phyloP scores from a whole-genome alignment of 768 basidiomycete genomes.

The Thelephora ganbajun region DNA sequence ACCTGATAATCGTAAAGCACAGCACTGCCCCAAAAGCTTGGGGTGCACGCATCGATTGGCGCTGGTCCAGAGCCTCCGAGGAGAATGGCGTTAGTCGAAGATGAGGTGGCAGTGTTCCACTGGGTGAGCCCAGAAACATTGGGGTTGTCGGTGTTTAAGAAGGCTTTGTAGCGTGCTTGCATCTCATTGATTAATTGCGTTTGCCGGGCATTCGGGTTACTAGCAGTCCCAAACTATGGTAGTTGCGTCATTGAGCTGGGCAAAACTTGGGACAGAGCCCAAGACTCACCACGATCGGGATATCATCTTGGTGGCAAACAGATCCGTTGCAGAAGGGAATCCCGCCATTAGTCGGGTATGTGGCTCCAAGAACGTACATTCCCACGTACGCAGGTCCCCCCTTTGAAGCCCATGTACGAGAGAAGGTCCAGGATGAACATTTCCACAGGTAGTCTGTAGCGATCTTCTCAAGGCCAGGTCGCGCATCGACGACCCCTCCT shows the following conservation, averaged over 20 bases:
- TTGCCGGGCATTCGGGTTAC: constrained; percentile 41
- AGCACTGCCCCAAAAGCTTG: constrained; percentile 51
- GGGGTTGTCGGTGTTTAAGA: constrained; percentile 48
- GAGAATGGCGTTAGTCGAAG: constrained; percentile 40
- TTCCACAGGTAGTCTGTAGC: constrained; percentile 62
- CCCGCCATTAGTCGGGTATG: constrained; percentile 53
- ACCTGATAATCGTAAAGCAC: constrained; percentile 66
- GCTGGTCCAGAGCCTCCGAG: constrained; percentile 46
- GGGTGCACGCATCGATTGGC: constrained; percentile 43
- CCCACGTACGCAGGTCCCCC: constrained; percentile 62
- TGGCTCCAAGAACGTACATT: constrained; percentile 46
- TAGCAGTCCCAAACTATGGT: constrained; percentile 35
- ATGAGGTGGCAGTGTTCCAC: constrained; percentile 42
- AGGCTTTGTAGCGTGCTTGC: constrained; percentile 53
- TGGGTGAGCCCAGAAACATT: constrained; percentile 31
- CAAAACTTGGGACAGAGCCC: neutral
- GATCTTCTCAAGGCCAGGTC: constrained; percentile 39
- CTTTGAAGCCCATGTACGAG: constrained; percentile 46
- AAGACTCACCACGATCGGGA: constrained; percentile 53
- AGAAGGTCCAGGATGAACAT: constrained; percentile 60
- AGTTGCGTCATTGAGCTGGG: constrained; percentile 1
- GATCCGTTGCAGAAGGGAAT: constrained; percentile 43
- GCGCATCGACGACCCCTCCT: constrained; percentile 29
- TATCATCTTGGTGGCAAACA: constrained; percentile 77
- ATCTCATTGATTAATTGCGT: constrained; percentile 47